These are phyloP conservation scores for Ustilago shanxiensis DNA, from an alignment of 1,284 basidiomycete species.

Conservation along the genomic window DNA sequence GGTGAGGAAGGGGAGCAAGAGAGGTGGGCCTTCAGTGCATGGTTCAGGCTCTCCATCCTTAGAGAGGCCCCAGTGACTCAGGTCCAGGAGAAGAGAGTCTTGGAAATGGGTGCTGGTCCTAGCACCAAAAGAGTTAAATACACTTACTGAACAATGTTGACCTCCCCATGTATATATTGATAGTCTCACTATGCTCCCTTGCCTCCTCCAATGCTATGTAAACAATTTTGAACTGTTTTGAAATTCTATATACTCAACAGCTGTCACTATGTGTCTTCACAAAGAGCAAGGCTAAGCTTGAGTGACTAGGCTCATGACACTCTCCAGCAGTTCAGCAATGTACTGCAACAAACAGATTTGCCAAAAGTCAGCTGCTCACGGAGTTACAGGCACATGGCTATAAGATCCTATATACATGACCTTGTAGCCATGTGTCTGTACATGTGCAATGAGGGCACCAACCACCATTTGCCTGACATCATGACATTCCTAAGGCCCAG, in stretches of 20 bases:
- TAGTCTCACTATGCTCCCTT: neutral
- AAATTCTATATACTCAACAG: too few species aligned
- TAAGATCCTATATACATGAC: too few species aligned
- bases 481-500: too few species aligned
- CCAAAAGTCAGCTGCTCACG: neutral
- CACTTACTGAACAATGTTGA: neutral
- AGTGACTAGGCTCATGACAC: too few species aligned
- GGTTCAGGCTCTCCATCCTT: constrained; percentile 1
- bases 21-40: constrained; percentile 19
- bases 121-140: neutral
- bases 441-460: too few species aligned
- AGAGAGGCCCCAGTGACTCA: neutral
- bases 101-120: neutral
- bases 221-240: too few species aligned
- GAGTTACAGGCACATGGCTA: neutral
- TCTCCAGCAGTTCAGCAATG: neutral
- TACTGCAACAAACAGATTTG: neutral
- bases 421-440: too few species aligned
- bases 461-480: too few species aligned
- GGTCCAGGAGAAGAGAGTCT: neutral
- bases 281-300: too few species aligned
- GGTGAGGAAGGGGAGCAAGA: neutral
- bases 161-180: neutral
- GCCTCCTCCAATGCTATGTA: too few species aligned
- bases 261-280: too few species aligned